These are phyloP conservation scores for Candida chauliodis DNA, from an alignment of 805 yeast species.

Conservation along the genomic window DNA sequence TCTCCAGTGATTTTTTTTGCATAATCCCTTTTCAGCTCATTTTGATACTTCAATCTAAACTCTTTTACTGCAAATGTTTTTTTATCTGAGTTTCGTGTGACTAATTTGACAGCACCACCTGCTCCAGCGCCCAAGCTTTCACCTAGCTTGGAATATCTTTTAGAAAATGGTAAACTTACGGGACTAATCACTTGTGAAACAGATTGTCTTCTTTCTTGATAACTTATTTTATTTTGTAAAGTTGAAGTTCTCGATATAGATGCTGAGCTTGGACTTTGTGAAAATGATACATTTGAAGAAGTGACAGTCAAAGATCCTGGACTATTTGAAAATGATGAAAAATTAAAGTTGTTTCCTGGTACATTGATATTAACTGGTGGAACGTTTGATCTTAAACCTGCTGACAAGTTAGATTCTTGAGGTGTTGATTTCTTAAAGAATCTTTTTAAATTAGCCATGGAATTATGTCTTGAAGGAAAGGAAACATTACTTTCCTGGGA, in stretches of 20 bases:
- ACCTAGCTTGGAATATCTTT: conserved; percentile 70
- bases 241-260: conserved; percentile 30
- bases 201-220: conserved; percentile 35
- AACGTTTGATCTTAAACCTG: conserved; percentile 17
- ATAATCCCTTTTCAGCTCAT: conserved; percentile 70
- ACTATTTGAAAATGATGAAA: conserved; percentile 1
- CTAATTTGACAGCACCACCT: conserved; percentile 78
- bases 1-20: conserved; percentile 89
- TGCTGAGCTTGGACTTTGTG: conserved; percentile 29
- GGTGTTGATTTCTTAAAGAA: conserved; percentile 54
- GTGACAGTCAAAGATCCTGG: conserved; percentile 21
- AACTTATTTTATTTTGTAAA: conserved; percentile 26
- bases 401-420: conserved; percentile 18
- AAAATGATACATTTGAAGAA: conserved; percentile 32
- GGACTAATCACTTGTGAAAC: conserved; percentile 26
- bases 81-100: conserved; percentile 65
- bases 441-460: conserved; percentile 74
- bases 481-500: conserved; percentile 33
- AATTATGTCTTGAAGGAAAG: conserved; percentile 54
- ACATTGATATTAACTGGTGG: conserved; percentile 4
- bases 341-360: conserved; percentile 2
- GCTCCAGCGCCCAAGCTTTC: conserved; percentile 82
- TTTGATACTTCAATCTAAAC: conserved; percentile 67
- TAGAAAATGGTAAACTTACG: conserved; percentile 28
- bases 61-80: conserved; percentile 81